Base-by-base conservation (phyloP, 2,329 filamentous ascomycete genomes). In the Neobulgaria alba region DNA sequence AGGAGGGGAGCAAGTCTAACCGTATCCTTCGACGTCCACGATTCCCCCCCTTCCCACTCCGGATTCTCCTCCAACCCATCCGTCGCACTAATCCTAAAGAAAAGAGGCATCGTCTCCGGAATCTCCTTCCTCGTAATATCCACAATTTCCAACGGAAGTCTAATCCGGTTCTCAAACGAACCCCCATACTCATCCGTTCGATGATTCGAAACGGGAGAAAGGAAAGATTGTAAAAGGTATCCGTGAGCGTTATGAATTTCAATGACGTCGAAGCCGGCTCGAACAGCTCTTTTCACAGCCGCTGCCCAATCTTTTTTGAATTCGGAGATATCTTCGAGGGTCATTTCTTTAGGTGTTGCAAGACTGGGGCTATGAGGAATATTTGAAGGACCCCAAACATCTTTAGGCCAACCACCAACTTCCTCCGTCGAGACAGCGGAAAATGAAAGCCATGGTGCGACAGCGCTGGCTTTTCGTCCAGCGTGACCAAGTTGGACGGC, bases 401-500 rank as follows among this genome's bases (percentile, higher is more conserved):
- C 65, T 16, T 72, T 63, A 0, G 72, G 71, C 77, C 77, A 81
- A 8, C 77, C 77, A 39, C 67, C 67, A 0, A 52, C 61, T 10
- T 69, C 66, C 37, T 68, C 63, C 0, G 63, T 66, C 0, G 79
- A 76, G 9, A 73, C 58, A 26, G 66, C 70, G 5, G 69, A 72
- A 17, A 57, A 56, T 42, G 62, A 66, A 41, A 86, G 62, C 82
- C 82, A 90, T 0, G 76, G 75, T 0, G 77, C 68, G 15, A 77
- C 55, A 2, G 67, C 75, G 59, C 68, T 74, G 2, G 73, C 78
- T 61, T 84, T 84, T 41, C 80, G 68, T 2, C 88, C 88, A 0
- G 86, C 87, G 56, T 95, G 88, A 1, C 68, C 85, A 3, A 94
- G 70, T 66, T 95, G 88, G 46, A 94, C 80, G 38, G 75, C 86